These are phyloP conservation scores for Myxozyma mucilagina DNA, from an alignment of 805 yeast genomes.

Conservation along the genomic window DNA sequence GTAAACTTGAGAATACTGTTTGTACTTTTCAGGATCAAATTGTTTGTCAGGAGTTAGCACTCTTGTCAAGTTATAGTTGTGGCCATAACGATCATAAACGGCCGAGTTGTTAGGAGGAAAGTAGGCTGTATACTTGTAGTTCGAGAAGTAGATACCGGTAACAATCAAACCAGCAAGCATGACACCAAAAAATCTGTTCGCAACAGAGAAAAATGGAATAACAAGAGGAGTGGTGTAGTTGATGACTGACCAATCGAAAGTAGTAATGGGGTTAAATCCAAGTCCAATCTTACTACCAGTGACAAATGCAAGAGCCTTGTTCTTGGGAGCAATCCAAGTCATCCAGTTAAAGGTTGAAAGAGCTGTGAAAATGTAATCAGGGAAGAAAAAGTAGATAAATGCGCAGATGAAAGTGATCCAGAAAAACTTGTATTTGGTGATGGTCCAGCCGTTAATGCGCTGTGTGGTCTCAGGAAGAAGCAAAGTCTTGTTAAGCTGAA, in stretches of 20 bases:
- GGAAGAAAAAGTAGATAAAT: constrained; percentile 60
- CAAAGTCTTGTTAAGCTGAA: constrained; percentile 53
- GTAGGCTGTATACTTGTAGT: constrained; percentile 40
- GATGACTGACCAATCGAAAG: constrained; percentile 56
- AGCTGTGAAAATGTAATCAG: constrained; percentile 60
- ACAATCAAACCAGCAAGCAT: constrained; percentile 9
- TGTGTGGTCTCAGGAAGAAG: constrained; percentile 16
- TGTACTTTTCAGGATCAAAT: constrained; percentile 51
- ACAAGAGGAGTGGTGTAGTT: constrained; percentile 19
- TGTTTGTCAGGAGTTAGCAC: constrained; percentile 49
- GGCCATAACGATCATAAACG: constrained; percentile 38
- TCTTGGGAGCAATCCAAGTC: constrained; percentile 61
- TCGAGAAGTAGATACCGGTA: constrained; percentile 12
- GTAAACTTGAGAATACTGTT: constrained; percentile 62
- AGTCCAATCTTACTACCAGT: constrained; percentile 66
- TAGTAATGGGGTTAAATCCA: constrained; percentile 64
- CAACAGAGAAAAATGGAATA: constrained; percentile 16
- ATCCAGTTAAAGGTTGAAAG: constrained; percentile 60
- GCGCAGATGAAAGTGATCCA: constrained; percentile 43
- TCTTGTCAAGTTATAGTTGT: constrained; percentile 50
- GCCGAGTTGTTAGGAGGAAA: constrained; percentile 50
- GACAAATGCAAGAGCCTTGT: constrained; percentile 59
- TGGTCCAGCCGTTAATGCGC: constrained; percentile 55
- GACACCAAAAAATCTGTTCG: constrained; percentile 15
- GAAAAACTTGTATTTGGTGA: constrained; percentile 55